These are phyloP conservation scores for Kwoniella dejecticola DNA, from an alignment of 768 basidiomycete genomes.

Conservation along the genomic window DNA sequence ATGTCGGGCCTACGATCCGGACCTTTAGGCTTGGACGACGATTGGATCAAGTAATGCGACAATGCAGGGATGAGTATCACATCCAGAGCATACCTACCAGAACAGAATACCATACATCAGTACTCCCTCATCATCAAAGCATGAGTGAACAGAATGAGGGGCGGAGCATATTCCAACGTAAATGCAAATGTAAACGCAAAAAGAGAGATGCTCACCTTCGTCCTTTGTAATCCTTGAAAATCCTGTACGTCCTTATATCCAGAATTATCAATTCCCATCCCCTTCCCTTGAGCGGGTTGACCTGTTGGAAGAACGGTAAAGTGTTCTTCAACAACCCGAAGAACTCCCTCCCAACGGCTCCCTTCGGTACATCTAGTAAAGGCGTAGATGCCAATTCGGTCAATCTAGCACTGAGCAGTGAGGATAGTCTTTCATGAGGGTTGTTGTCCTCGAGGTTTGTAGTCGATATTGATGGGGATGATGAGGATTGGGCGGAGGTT, in stretches of 20 bases:
- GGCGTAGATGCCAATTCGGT: conserved; percentile 60
- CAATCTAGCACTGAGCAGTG: conserved; percentile 71
- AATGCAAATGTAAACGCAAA: no score
- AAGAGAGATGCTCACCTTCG: conserved; percentile 16
- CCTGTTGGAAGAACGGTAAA: conserved; percentile 71
- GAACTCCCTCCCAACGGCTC: conserved; percentile 31
- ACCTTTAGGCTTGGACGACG: conserved; percentile 5
- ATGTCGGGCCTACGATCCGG: conserved; percentile 6
- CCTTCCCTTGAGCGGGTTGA: conserved; percentile 58
- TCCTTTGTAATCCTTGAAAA: conserved; percentile 33
- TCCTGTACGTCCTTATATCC: conserved; percentile 27
- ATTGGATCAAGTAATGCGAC: conserved; percentile 27
- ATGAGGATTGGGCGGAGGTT: not conserved
- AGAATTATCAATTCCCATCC: conserved; percentile 21
- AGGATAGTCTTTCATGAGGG: conserved; percentile 78
- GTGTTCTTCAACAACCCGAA: conserved; percentile 57
- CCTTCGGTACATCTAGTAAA: not conserved
- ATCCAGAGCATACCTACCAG: conserved; percentile 34
- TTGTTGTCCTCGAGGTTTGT: conserved; percentile 25
- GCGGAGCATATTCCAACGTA: no score
- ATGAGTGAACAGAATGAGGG: no score
- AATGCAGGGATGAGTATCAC: conserved; percentile 22
- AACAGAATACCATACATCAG: not conserved
- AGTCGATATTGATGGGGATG: not conserved
- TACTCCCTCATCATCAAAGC: not conserved